These are phyloP conservation scores for Neonectria punicea DNA, from an alignment of 2,329 filamentous ascomycete genomes.

Conservation along the genomic window DNA sequence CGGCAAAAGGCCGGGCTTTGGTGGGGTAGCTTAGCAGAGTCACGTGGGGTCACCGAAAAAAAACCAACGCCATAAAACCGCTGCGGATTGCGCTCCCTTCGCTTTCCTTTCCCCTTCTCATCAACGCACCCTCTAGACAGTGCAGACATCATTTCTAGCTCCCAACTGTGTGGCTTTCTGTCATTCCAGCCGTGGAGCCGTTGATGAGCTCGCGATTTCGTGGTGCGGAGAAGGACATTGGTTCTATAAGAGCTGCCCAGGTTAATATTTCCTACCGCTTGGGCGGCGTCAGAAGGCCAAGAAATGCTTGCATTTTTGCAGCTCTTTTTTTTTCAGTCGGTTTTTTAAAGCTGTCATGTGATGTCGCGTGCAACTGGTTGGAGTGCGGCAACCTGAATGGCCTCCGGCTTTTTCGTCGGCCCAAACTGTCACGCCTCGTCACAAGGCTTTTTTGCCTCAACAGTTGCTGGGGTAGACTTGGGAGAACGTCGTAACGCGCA, in stretches of 20 bases:
- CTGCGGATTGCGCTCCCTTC: neutral
- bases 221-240: slow-evolving; percentile 64
- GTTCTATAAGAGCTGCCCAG: slow-evolving; percentile 68
- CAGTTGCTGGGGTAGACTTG: neutral
- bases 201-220: slow-evolving; percentile 75
- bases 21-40: slow-evolving; percentile 39
- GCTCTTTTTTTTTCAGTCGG: neutral
- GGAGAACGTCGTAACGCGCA: neutral
- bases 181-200: slow-evolving; percentile 63
- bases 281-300: slow-evolving; percentile 57
- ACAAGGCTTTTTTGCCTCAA: neutral
- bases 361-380: neutral
- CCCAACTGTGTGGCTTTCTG: slow-evolving; percentile 75
- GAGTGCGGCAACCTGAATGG: neutral
- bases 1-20: slow-evolving; percentile 37
- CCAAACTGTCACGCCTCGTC: neutral
- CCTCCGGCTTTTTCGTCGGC: neutral
- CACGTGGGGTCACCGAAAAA: slow-evolving; percentile 27
- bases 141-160: slow-evolving; percentile 75
- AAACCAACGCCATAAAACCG: slow-evolving; percentile 21
- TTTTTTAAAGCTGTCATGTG: neutral
- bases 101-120: slow-evolving; percentile 52
- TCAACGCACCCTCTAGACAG: slow-evolving; percentile 87
- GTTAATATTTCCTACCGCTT: slow-evolving; percentile 54
- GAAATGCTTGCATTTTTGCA: slow-evolving; percentile 43